Base-by-base conservation (phyloP, 345 rosid species). In the Hibiscus tridactylites region DNA sequence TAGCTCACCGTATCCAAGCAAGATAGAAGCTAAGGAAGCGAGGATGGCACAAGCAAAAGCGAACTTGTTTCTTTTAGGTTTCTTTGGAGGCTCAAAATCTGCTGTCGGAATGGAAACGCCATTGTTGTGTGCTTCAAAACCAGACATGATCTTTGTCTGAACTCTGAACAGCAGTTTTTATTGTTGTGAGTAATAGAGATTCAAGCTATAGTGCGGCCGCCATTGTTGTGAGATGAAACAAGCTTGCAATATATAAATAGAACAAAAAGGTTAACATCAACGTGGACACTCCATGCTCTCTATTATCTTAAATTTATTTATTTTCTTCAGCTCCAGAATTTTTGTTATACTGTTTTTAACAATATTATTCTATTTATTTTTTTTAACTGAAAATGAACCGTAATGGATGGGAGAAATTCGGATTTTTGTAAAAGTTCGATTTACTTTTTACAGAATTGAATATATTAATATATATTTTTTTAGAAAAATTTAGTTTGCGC, bases 1-100 rank as follows among this genome's bases (percentile, higher is more conserved):
- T 9, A 42, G 11, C 46, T 42, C 46, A 87, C 95, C 95, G 50
- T 90, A 90, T 33, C 95, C 95, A 21, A 90, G 86, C 56, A 90
- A 68, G 74, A 86, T 70, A 16, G 95, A 83, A 59, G 89, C 82
- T 83, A 87, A 82, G 74, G 95, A 90, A 70, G 95, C 92, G 29
- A 85, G 71, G 16, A 76, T 70, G 0, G 92, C 86, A 74, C 88
- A 88, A 35, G 80, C 88, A 15, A 88, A 67, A 67, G 90, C 92
- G 72, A 46, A 90, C 73, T 9, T 44, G 47, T 44, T 9, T 10
- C 0, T 50, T 16, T 16, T 84, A 2, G 88, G 83, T 73, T 80
- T 87, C 76, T 71, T 78, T 0, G 74, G 72, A 62, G 81, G 74
- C 31, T 83, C 87, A 37, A 87, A 83, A 72, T 85, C 90, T 39